A percentile compares a stretch with the other conserved stretches of the same genome.
These are phyloP conservation scores for Phaeosphaeriaceae sp. DNA, from an alignment of 2,329 filamentous ascomycete genomes.

Conservation along the genomic window DNA sequence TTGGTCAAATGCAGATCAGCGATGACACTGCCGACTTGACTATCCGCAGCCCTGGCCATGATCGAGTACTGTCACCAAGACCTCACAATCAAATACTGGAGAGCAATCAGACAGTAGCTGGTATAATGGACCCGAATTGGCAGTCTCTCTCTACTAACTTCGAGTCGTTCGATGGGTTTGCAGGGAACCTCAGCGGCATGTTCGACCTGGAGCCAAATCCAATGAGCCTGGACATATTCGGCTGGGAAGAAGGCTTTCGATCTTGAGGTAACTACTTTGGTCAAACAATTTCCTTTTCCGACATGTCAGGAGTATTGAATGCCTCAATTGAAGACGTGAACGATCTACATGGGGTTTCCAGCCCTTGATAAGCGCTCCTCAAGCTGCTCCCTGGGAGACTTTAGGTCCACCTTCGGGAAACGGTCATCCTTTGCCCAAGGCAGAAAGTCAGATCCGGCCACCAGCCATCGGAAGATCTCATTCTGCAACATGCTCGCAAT, in stretches of 20 bases:
- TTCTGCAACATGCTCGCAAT: not conserved
- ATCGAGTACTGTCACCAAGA: not conserved
- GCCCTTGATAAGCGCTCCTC: not conserved
- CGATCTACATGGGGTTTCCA: not conserved
- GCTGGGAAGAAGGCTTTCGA: not conserved
- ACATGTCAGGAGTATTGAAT: not conserved
- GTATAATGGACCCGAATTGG: not conserved
- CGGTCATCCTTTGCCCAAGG: not conserved
- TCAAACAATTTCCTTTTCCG: no score
- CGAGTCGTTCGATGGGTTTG: not conserved
- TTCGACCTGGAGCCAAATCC: not conserved
- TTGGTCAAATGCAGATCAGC: not conserved
- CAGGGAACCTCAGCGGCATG: not conserved
- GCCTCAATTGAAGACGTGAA: not conserved
- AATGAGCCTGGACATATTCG: not conserved
- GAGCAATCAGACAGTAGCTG: not conserved
- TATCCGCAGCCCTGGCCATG: not conserved
- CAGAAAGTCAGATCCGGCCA: not conserved
- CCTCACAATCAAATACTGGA: not conserved
- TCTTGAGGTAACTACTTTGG: not conserved
- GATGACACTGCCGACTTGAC: not conserved
- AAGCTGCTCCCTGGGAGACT: not conserved
- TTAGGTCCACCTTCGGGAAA: not conserved
- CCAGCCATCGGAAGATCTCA: not conserved
- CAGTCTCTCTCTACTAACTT: not conserved